A percentile compares a stretch with the other conserved stretches of the same genome.
phyloP scores from a whole-genome alignment of 1,284 basidiomycete genomes.

The Mycena sp. region DNA sequence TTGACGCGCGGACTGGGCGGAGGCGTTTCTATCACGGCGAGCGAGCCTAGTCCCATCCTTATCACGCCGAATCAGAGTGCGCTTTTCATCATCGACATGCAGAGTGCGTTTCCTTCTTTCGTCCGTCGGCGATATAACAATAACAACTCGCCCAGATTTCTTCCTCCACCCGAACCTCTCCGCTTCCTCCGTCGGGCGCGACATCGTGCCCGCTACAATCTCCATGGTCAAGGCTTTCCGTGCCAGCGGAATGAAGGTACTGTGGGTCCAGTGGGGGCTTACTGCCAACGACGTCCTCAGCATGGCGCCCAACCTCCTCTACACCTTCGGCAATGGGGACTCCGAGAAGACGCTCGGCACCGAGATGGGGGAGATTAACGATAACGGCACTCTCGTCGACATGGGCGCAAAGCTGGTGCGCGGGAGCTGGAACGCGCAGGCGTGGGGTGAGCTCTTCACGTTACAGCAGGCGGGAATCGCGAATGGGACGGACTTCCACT shows the following conservation, averaged over 20 bases:
- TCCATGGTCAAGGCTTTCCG: constrained; percentile 41
- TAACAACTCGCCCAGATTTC: too few species aligned
- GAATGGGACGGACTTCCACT: constrained; percentile 42
- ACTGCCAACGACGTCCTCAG: constrained; percentile 41
- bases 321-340: constrained; percentile 37
- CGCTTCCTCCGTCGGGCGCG: background rate
- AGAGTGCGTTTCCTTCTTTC: constrained; percentile 44
- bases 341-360: constrained; percentile 41
- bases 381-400: constrained; percentile 38
- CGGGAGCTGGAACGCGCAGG: constrained; percentile 43
- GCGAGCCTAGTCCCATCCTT: constrained; percentile 33
- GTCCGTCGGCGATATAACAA: constrained; percentile 42
- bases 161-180: background rate
- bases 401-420: constrained; percentile 40
- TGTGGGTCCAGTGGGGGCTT: constrained; percentile 44
- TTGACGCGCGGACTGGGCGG: constrained; percentile 36
- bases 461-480: constrained; percentile 40
- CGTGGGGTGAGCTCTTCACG: constrained; percentile 38
- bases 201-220: constrained; percentile 37
- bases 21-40: constrained; percentile 32
- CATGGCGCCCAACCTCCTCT: constrained; percentile 43
- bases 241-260: constrained; percentile 38
- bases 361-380: constrained; percentile 42
- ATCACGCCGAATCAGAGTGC: constrained; percentile 41
- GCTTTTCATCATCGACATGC: constrained; percentile 45